A percentile compares a stretch with the other conserved stretches of the same genome.
Conservation (phyloP, 352 stramenopile species). For the Phytophthora boehmeriae region DNA sequence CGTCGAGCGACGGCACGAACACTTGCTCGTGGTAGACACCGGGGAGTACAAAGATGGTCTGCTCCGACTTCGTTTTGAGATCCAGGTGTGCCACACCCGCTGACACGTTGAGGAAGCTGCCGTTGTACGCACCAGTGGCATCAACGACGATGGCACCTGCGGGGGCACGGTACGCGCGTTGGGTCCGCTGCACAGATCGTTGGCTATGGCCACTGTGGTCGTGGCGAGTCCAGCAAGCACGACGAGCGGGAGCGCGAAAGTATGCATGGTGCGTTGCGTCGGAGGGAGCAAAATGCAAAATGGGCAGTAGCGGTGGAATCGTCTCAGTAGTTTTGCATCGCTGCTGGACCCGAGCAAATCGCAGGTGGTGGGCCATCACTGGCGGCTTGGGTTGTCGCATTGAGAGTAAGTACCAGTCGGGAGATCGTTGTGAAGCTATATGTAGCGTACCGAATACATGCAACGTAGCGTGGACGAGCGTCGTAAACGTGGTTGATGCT, state of each 20-base stretch:
- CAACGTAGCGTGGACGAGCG: too few relatives aligned
- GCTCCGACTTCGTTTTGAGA: conserved; percentile 9
- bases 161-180: conserved; percentile 17
- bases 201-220: not conserved
- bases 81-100: conserved; percentile 18
- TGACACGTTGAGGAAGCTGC: conserved; percentile 20
- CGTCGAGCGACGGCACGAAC: conserved; percentile 9
- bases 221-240: conserved; percentile 7
- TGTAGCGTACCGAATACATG: not conserved
- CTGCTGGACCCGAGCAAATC: too few relatives aligned
- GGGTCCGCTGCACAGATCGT: conserved; percentile 14
- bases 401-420: too few relatives aligned
- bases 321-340: too few relatives aligned
- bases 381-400: too few relatives aligned
- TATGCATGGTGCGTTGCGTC: conserved; percentile 11
- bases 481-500: too few relatives aligned
- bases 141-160: conserved; percentile 32
- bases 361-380: too few relatives aligned
- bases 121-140: conserved; percentile 12
- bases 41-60: conserved; percentile 19
- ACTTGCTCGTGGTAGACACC: conserved; percentile 21
- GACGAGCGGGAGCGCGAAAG: conserved; percentile 7
- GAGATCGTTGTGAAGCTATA: too few relatives aligned
- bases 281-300: conserved; percentile 10
- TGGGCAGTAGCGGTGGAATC: not conserved